These are phyloP conservation scores for Penicillium sp. DNA, from an alignment of 2,329 filamentous ascomycete genomes.

Conservation along the genomic window DNA sequence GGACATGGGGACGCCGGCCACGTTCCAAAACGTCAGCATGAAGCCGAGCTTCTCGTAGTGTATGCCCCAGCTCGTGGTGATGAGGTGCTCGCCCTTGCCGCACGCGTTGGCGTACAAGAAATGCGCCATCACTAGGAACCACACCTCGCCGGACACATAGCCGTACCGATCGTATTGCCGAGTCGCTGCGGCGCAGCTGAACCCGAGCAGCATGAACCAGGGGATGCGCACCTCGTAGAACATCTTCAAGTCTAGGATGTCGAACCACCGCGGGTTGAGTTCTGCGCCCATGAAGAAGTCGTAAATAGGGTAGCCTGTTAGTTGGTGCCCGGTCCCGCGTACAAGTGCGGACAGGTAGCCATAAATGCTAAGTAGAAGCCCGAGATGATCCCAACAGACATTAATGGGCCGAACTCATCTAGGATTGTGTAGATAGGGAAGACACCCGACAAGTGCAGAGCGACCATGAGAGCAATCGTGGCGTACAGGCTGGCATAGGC, in stretches of 20 bases:
- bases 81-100: constrained; percentile 88
- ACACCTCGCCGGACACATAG: constrained; percentile 81
- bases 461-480: no score
- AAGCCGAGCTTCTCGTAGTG: constrained; percentile 97
- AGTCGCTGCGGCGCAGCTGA: constrained; percentile 75
- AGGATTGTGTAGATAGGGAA: constrained; percentile 92
- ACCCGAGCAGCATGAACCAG: constrained; percentile 86
- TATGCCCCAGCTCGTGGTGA: constrained; percentile 78
- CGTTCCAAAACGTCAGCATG: constrained; percentile 98
- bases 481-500: constrained; percentile 67
- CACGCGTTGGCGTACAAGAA: constrained; percentile 92
- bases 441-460: constrained; percentile 76
- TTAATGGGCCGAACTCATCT: constrained; percentile 91
- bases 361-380: constrained; percentile 82
- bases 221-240: constrained; percentile 92
- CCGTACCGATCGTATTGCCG: constrained; percentile 85
- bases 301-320: constrained; percentile 82
- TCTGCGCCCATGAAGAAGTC: constrained; percentile 93
- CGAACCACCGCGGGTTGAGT: constrained; percentile 84
- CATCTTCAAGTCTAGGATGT: constrained; percentile 89
- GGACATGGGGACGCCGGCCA: constrained; percentile 85
- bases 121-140: constrained; percentile 85
- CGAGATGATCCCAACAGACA: constrained; percentile 90
- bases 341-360: constrained; percentile 84
- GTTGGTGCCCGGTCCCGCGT: constrained; percentile 85